Conservation (phyloP, 2,329 filamentous ascomycete species). For the Basipetospora chlamydospora region DNA sequence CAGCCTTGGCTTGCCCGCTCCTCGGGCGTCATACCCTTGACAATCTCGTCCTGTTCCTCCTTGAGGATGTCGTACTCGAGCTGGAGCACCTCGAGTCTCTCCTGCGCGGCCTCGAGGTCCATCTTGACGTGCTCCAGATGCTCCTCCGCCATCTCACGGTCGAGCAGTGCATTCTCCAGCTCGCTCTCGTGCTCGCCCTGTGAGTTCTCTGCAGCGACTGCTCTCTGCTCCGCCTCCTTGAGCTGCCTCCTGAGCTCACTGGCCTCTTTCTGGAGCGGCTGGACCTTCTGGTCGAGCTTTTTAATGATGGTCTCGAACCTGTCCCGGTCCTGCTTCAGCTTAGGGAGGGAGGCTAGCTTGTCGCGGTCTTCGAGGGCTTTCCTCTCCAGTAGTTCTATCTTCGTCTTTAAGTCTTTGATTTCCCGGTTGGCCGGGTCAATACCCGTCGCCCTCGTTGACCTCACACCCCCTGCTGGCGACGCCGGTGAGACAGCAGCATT, state of each 20-base stretch:
- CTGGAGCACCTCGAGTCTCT: conserved; percentile 68
- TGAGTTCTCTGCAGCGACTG: conserved; percentile 46
- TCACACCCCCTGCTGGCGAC: conserved; percentile 8
- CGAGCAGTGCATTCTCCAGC: conserved; percentile 74
- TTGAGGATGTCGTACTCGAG: conserved; percentile 76
- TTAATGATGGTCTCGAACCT: conserved; percentile 75
- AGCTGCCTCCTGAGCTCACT: conserved; percentile 60
- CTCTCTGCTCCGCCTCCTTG: conserved; percentile 53
- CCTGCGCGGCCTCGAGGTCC: conserved; percentile 64
- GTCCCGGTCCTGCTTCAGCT: conserved; percentile 60
- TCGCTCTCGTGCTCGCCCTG: conserved; percentile 76
- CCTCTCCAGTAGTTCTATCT: conserved; percentile 74
- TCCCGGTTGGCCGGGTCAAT: conserved; percentile 45
- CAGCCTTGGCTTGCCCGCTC: conserved; percentile 77
- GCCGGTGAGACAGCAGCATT: conserved; percentile 23
- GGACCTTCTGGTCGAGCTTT: conserved; percentile 79
- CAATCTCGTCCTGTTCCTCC: conserved; percentile 76
- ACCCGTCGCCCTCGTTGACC: conserved; percentile 24
- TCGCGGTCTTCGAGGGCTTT: conserved; percentile 77
- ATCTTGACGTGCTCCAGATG: conserved; percentile 68
- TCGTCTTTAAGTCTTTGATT: conserved; percentile 78
- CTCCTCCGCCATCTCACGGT: conserved; percentile 94
- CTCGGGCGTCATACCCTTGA: conserved; percentile 73
- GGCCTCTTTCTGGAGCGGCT: conserved; percentile 70
- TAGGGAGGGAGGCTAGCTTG: conserved; percentile 64